Conservation (phyloP, 345 rosid species). For the Aquilaria yunnanensis region DNA sequence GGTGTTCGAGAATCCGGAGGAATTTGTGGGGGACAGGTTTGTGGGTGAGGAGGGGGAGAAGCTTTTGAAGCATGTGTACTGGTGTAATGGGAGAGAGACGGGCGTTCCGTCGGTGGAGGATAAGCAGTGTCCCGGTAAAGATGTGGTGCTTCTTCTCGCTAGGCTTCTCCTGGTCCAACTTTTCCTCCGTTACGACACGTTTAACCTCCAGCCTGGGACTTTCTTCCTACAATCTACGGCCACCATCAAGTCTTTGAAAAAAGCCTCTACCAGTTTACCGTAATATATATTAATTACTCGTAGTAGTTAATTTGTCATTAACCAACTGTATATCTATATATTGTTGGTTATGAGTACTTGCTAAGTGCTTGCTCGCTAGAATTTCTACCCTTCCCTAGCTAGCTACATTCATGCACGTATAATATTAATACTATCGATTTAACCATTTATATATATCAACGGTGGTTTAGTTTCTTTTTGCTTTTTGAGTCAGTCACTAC, state of each 20-base stretch:
- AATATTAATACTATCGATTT: too few species aligned
- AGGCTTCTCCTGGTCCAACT: constrained; percentile 40
- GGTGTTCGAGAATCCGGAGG: constrained; percentile 31
- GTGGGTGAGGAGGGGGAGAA: constrained; percentile 32
- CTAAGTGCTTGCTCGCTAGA: too few species aligned
- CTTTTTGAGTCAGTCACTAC: too few species aligned
- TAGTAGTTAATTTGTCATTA: too few species aligned
- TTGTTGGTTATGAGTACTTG: too few species aligned
- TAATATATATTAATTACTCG: too few species aligned
- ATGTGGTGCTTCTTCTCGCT: constrained; percentile 35
- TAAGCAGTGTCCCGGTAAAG: constrained; percentile 50
- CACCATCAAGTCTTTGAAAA: constrained; percentile 37
- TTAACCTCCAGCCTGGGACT: constrained; percentile 16
- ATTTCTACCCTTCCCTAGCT: too few species aligned
- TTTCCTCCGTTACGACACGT: constrained; percentile 47
- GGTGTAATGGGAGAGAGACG: constrained; percentile 48
- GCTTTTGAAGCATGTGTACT: constrained; percentile 38
- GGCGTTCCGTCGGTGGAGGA: constrained; percentile 31
- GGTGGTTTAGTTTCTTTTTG: too few species aligned
- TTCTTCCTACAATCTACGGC: constrained; percentile 17
- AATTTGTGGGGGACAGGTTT: constrained; percentile 37
- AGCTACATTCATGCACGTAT: too few species aligned
- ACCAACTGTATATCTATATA: too few species aligned
- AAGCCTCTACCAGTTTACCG: constrained; percentile 9
- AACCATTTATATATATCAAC: too few species aligned